Percentiles rank a stretch among this genome's conserved stretches.
Conservation (phyloP, 2,329 filamentous ascomycete species). For the Aspergillus spinulosporus region DNA sequence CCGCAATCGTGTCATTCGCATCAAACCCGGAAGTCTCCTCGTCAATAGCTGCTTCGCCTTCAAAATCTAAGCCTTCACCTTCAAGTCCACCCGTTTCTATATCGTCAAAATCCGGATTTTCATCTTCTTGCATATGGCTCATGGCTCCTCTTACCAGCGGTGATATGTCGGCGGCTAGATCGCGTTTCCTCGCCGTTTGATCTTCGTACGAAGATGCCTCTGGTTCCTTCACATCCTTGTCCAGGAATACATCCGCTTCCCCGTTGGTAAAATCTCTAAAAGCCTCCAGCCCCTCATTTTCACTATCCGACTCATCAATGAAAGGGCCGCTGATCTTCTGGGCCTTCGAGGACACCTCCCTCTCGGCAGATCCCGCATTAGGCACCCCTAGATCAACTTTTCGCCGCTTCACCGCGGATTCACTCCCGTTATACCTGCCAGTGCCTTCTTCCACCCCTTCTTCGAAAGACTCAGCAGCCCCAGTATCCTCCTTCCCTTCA, state of each 20-base stretch:
- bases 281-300: conserved; percentile 46
- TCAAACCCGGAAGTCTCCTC: conserved; percentile 26
- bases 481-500: conserved; percentile 10
- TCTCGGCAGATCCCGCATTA: not conserved
- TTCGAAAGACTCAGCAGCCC: not conserved
- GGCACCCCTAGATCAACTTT: conserved; percentile 28
- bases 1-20: conserved; percentile 25
- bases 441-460: conserved; percentile 12
- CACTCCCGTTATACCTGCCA: conserved; percentile 36
- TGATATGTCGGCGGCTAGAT: conserved; percentile 33
- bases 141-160: conserved; percentile 53
- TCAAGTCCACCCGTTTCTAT: conserved; percentile 63
- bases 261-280: conserved; percentile 26
- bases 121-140: conserved; percentile 47
- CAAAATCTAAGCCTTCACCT: conserved; percentile 63
- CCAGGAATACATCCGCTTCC: not conserved
- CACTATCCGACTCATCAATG: conserved; percentile 55
- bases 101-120: conserved; percentile 57
- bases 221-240: not conserved
- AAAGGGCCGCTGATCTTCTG: conserved; percentile 38
- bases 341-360: conserved; percentile 5
- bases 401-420: conserved; percentile 34
- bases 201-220: conserved; percentile 6
- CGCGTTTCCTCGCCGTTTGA: conserved; percentile 19
- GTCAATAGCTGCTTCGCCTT: conserved; percentile 50